Evolutionary conservation across 305 asterid genomes (phyloP), one percentile per base, ranked within the genome.

Genomic region (Striga hermonthica): DNA sequence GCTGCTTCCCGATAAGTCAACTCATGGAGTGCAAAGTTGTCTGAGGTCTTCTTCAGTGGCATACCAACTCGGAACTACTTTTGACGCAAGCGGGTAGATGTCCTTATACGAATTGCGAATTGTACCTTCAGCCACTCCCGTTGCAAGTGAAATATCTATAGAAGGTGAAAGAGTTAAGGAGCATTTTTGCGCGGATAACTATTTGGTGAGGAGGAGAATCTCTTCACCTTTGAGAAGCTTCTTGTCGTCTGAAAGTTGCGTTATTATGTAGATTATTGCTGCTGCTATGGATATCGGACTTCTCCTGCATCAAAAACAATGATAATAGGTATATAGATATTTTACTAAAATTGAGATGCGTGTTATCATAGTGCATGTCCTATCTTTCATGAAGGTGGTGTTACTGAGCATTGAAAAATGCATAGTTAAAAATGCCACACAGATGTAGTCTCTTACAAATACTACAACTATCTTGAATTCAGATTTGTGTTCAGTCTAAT

Each of bases 271-370:
- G 3, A 72, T 72, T 4, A 58, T 43, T 34, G 72, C 67, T 3
- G 69, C 75, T 12, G 75, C 75, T 6, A 70, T 62, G 52, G 74
- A 70, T 44, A 70, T 62, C 10, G 74, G 74, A 59, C 69, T 70
- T 56, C 74, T 70, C 74, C 74, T 62, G 69, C 7, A 52, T 37
- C 28, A 22, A 53, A n/a, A n/a, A n/a, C n/a, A n/a, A n/a, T n/a
- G n/a, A n/a, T n/a, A n/a, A n/a, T n/a, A n/a, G n/a, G n/a, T n/a
- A n/a, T n/a, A n/a, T n/a, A n/a, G n/a, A n/a, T n/a, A n/a, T n/a
- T n/a, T n/a, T n/a, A n/a, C n/a, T n/a, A n/a, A n/a, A n/a, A n/a
- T n/a, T n/a, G n/a, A n/a, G n/a, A n/a, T n/a, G n/a, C n/a, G n/a
- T n/a, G n/a, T n/a, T n/a, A n/a, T n/a, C n/a, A n/a, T n/a, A n/a